Evolutionary conservation across 768 basidiomycete species (phyloP), one percentile per base, ranked within the genome.

Genomic region (Pholiota conissans): DNA sequence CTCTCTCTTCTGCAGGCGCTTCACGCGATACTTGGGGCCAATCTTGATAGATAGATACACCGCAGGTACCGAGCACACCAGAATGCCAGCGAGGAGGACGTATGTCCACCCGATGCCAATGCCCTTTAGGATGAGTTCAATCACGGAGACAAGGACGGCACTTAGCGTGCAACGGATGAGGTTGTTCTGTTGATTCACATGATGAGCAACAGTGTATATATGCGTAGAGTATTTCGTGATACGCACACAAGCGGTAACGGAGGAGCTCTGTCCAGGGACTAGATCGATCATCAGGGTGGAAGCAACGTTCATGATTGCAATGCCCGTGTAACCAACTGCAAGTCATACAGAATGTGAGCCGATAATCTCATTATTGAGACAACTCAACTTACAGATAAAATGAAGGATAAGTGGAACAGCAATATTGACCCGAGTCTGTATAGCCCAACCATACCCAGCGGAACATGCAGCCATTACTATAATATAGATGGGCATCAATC

Each of bases 21-120:
- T 59, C 20, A 59, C 72, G 13, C 86, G 76, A 73, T 75, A 87
- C 16, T 63, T 66, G 13, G 89, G 86, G 5, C 87, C 89, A 46
- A 83, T 72, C 55, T 69, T 67, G n/a, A 86, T 71, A 26, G 78
- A 73, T 18, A 86, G 57, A 64, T 75, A 84, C 37, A 84, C 67
- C 50, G 84, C 67, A 0, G 88, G 87, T 3, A 76, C 61, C 18
- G 76, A 72, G 0, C 81, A 62, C 8, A 82, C 58, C 52, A 77
- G 73, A 30, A 88, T 64, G 4, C 79, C 79, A 3, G 75, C 79
- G n/a, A 89, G 74, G 11, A 90, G 68, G 28, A 84, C 74, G 63
- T 87, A 91, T 3, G 89, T 83, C 86, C 87, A 91, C 5, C 89
- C 89, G 5, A 78, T 62, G 11, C 84, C 83, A 18, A 91, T 72